Conservation (phyloP, 2,329 filamentous ascomycete genomes). For the Cladosporium cucumerinum region DNA sequence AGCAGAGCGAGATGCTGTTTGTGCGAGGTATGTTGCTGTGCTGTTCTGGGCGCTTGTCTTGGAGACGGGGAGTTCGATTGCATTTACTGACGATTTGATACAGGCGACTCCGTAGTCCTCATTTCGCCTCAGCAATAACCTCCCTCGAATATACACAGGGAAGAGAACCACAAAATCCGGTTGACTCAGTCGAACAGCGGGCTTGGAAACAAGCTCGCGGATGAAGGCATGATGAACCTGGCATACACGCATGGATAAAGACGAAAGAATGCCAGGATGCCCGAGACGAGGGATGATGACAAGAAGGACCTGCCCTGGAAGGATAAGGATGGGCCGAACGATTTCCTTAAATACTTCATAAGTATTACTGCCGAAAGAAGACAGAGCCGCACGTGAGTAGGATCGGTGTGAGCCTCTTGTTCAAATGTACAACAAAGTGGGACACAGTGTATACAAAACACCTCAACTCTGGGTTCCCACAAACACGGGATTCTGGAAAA, state of each 20-base stretch:
- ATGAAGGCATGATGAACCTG: background rate
- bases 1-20: slow-evolving; percentile 98
- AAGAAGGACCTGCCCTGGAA: background rate
- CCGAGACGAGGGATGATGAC: background rate
- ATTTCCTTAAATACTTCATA: slow-evolving; percentile 17
- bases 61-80: background rate
- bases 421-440: background rate
- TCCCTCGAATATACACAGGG: background rate
- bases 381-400: background rate
- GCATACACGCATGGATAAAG: background rate
- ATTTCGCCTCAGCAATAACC: slow-evolving; percentile 42
- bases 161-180: background rate
- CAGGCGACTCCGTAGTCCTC: slow-evolving; percentile 51
- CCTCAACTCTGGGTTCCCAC: background rate
- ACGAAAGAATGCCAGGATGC: background rate
- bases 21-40: slow-evolving; percentile 70
- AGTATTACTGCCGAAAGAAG: slow-evolving; percentile 16
- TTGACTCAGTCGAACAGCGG: background rate
- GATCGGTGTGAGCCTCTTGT: background rate
- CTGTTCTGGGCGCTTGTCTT: background rate
- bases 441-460: background rate
- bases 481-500: background rate
- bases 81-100: slow-evolving; percentile 12
- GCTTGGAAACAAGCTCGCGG: too few relatives aligned
- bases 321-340: background rate